Evolutionary conservation across 2,329 filamentous ascomycete species (phyloP), one percentile per base, ranked within the genome.

Genomic region (Diaporthe vaccinii): DNA sequence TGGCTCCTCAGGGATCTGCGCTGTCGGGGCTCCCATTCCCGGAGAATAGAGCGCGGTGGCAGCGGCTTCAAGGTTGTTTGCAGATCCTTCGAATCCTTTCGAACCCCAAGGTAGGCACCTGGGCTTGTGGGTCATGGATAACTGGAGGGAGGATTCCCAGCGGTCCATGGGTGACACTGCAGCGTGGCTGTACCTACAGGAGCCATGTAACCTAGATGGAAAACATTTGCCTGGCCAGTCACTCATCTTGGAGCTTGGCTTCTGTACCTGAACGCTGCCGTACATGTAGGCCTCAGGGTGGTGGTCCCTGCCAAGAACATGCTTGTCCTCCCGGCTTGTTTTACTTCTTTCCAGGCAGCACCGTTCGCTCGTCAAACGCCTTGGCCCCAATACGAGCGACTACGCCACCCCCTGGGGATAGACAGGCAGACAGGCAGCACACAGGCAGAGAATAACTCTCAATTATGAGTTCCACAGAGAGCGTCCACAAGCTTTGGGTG

Each of bases 51-150:
- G 22, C 34, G 22, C 49, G 5, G 25, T 55, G 49, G 34, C 65
- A 69, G 65, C 46, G 36, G 34, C 12, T n/a, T 20, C 46, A 53
- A 39, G 57, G 34, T 39, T 39, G 34, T 22, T 55, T 55, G 65
- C 46, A 28, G 65, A 69, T 69, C 65, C 65, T 55, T 55, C 49
- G 31, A 17, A 69, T 55, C 46, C 65, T 53, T 69, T 55, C 31
- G 34, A 15, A n/a, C 7, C 49, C n/a, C 34, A n/a, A 15, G 34
- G 7, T 17, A n/a, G 65, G 36, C 36, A 39, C 10, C 12, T 39
- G 31, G 65, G 31, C n/a, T 49, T 28, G 14, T 36, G 49, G 8
- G 46, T 36, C 46, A 25, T 69, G 46, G 36, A 55, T 39, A 12
- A 20, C 14, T 28, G 34, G 49, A 39, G 34, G 49, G n/a, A 69